phyloP scores from a whole-genome alignment of 257 asterid genomes.

The Lycium ferocissimum region DNA sequence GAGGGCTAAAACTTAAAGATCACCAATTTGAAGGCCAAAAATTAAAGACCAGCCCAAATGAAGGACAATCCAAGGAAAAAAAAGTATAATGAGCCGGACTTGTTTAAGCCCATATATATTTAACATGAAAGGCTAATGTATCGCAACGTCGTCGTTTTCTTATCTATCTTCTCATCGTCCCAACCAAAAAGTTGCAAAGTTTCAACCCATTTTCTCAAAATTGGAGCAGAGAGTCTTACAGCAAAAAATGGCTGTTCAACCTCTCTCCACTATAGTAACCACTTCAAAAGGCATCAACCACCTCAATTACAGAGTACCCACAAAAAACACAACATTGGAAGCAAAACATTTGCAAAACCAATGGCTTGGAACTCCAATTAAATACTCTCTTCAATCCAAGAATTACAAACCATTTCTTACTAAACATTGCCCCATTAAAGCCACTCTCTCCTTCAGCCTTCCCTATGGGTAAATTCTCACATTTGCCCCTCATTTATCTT shows the following conservation, averaged over 20 bases:
- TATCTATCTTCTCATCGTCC: neutral
- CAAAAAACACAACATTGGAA: slow-evolving; percentile 21
- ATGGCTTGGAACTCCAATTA: slow-evolving; percentile 50
- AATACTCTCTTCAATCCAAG: slow-evolving; percentile 35
- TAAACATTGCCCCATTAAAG: slow-evolving; percentile 48
- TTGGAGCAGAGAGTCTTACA: neutral
- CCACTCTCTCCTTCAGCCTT: slow-evolving; percentile 51
- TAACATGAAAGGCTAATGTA: neutral
- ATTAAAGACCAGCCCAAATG: too few species aligned
- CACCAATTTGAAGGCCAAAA: too few species aligned
- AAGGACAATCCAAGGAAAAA: too few species aligned
- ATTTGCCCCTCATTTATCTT: neutral
- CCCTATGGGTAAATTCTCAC: slow-evolving; percentile 52
- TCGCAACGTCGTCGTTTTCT: neutral
- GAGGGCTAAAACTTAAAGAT: too few species aligned
- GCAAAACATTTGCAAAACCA: slow-evolving; percentile 35
- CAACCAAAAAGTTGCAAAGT: neutral
- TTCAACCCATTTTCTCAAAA: slow-evolving; percentile 7
- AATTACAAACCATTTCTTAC: slow-evolving; percentile 40
- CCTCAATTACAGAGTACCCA: slow-evolving; percentile 32
- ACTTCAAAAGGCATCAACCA: slow-evolving; percentile 32
- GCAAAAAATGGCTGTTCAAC: slow-evolving; percentile 56
- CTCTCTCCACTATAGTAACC: slow-evolving; percentile 43
- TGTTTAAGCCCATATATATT: neutral
- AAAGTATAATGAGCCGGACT: neutral